phyloP scores from a whole-genome alignment of 2,329 filamentous ascomycete species.

The Zopfia rhizophila region DNA sequence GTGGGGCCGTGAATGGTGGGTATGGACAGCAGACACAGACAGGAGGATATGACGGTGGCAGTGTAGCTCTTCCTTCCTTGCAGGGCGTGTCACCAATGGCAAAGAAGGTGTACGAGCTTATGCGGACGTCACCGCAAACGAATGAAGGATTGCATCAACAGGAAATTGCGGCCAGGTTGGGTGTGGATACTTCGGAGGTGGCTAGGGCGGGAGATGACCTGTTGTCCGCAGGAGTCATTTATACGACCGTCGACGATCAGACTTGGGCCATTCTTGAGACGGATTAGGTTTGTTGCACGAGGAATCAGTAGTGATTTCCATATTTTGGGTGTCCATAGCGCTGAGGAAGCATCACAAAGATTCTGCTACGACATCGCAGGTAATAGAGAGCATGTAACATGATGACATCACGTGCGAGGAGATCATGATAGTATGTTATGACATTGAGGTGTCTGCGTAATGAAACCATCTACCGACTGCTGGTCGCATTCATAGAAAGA shows the following conservation, averaged over 20 bases:
- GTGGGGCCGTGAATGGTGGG: constrained; percentile 50
- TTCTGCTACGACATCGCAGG: too few species aligned
- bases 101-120: constrained; percentile 75
- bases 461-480: constrained; percentile 15
- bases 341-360: too few species aligned
- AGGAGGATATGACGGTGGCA: constrained; percentile 46
- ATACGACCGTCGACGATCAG: constrained; percentile 90
- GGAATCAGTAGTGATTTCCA: too few species aligned
- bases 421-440: too few species aligned
- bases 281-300: too few species aligned
- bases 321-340: too few species aligned
- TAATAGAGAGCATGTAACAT: too few species aligned
- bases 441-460: too few species aligned
- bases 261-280: constrained; percentile 88
- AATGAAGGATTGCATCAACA: constrained; percentile 88
- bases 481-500: constrained; percentile 50
- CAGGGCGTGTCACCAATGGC: constrained; percentile 63
- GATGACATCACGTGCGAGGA: too few species aligned
- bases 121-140: constrained; percentile 74
- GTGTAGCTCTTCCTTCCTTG: constrained; percentile 41
- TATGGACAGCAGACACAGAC: constrained; percentile 28
- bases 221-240: constrained; percentile 77
- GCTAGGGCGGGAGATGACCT: constrained; percentile 84
- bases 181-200: constrained; percentile 76
- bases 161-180: constrained; percentile 73